Evolutionary conservation across 805 yeast genomes (phyloP).

Genomic region (Saturnispora silvae): DNA sequence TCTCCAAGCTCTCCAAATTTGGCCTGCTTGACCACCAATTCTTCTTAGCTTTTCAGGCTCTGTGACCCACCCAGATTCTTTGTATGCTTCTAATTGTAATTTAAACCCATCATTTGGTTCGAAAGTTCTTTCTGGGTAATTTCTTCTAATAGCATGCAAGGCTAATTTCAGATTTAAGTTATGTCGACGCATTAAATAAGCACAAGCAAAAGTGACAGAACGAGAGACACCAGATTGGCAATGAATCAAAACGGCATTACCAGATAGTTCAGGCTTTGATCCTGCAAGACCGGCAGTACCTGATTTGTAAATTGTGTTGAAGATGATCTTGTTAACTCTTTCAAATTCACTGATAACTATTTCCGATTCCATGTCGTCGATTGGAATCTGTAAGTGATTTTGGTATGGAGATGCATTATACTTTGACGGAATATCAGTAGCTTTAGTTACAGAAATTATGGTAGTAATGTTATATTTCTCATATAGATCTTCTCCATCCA

Average conservation of each 20-base stretch:
- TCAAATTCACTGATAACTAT: constrained; percentile 55
- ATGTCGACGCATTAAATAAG: constrained; percentile 42
- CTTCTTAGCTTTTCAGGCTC: constrained; percentile 20
- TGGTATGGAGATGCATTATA: constrained; percentile 34
- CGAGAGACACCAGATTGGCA: constrained; percentile 45
- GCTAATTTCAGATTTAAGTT: constrained; percentile 51
- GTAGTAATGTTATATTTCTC: constrained; percentile 52
- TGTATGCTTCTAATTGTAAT: constrained; percentile 60
- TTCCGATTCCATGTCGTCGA: constrained; percentile 62
- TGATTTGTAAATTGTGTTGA: constrained; percentile 42
- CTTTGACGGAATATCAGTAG: constrained; percentile 40
- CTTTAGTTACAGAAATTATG: constrained; percentile 60
- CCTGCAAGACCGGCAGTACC: constrained; percentile 9
- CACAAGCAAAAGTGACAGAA: constrained; percentile 35
- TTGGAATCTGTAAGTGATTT: constrained; percentile 44
- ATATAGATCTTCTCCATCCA: constrained; percentile 39
- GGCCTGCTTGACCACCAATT: constrained; percentile 10
- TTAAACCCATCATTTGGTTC: constrained; percentile 68
- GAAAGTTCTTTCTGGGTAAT: constrained; percentile 35
- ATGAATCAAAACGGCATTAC: constrained; percentile 31
- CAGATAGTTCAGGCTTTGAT: constrained; percentile 14
- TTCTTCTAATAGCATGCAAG: constrained; percentile 62
- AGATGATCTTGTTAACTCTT: constrained; percentile 57
- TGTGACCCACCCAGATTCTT: constrained; percentile 31
- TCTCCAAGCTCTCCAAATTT: constrained; percentile 13